phyloP scores from a whole-genome alignment of 1,139 yeast genomes.

The Yamadazyma membranifaciens region DNA sequence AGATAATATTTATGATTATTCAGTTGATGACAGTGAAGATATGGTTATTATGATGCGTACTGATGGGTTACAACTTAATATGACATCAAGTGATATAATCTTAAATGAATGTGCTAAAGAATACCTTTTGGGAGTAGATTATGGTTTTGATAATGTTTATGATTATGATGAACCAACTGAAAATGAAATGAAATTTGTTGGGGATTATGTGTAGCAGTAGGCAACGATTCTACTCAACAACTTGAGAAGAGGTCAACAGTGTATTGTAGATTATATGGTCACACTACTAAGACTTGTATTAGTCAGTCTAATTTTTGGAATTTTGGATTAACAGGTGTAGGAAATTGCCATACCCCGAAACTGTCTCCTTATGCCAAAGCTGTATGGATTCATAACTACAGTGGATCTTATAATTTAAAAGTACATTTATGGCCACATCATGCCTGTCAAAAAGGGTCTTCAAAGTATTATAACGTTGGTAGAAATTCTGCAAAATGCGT shows the following conservation, averaged over 20 bases:
- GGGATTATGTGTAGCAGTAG: not conserved
- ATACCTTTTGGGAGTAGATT: not conserved
- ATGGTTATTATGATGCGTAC: not conserved
- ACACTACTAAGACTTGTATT: not conserved
- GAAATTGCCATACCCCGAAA: too few relatives aligned
- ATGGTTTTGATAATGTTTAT: not conserved
- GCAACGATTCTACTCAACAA: not conserved
- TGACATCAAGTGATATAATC: not conserved
- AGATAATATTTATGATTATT: not conserved
- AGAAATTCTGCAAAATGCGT: too few relatives aligned
- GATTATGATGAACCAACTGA: not conserved
- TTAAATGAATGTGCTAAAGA: slow-evolving; percentile 1
- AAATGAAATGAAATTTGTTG: not conserved
- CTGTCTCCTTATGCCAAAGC: too few relatives aligned
- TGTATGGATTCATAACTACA: too few relatives aligned
- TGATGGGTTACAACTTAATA: not conserved
- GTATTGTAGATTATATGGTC: not conserved
- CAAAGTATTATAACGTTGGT: too few relatives aligned
- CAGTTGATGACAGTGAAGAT: not conserved
- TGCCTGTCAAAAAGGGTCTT: too few relatives aligned
- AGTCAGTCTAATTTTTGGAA: not conserved
- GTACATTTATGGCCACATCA: too few relatives aligned
- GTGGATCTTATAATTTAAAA: too few relatives aligned
- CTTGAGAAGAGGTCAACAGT: not conserved
- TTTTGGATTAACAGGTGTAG: too few relatives aligned